Evolutionary conservation across 2,329 filamentous ascomycete genomes (phyloP).

Genomic region (Xylariomycetidae sp.): DNA sequence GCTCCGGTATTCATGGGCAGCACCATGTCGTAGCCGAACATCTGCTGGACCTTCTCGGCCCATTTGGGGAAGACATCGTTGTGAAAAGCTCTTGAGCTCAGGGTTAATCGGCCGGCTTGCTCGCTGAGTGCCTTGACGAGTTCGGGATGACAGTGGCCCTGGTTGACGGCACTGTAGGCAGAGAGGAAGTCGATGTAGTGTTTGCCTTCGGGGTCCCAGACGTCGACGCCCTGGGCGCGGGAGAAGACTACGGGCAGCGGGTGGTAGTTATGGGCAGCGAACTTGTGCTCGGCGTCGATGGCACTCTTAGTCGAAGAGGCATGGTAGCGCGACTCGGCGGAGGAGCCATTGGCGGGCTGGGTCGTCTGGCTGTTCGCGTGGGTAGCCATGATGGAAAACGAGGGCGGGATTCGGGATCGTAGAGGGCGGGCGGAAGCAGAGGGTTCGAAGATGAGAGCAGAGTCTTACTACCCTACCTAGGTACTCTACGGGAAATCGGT

Average conservation of each 20-base stretch:
- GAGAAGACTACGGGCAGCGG: constrained; percentile 92
- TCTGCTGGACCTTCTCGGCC: constrained; percentile 81
- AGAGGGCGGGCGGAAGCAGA: constrained; percentile 18
- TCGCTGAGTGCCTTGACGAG: constrained; percentile 84
- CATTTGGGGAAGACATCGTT: constrained; percentile 97
- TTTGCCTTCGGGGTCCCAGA: constrained; percentile 95
- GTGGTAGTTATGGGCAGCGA: constrained; percentile 97
- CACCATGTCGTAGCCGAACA: constrained; percentile 96
- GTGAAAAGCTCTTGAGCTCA: constrained; percentile 93
- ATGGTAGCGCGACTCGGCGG: constrained; percentile 50
- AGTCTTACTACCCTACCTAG: too few relatives aligned
- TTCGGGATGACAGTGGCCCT: constrained; percentile 96
- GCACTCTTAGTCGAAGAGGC: constrained; percentile 71
- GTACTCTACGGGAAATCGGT: too few relatives aligned
- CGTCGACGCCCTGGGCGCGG: constrained; percentile 73
- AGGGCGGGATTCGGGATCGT: constrained; percentile 13
- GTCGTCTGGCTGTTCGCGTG: constrained; percentile 51
- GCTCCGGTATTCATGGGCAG: constrained; percentile 97
- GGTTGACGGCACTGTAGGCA: constrained; percentile 96
- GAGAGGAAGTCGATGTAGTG: constrained; percentile 98
- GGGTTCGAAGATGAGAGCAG: constrained; percentile 7
- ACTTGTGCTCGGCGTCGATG: constrained; percentile 74
- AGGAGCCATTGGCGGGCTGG: constrained; percentile 28
- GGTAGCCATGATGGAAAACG: constrained; percentile 44
- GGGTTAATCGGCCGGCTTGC: constrained; percentile 81